Base-by-base conservation (phyloP, 495 filamentous ascomycete species). In the Penicillium alfredii region DNA sequence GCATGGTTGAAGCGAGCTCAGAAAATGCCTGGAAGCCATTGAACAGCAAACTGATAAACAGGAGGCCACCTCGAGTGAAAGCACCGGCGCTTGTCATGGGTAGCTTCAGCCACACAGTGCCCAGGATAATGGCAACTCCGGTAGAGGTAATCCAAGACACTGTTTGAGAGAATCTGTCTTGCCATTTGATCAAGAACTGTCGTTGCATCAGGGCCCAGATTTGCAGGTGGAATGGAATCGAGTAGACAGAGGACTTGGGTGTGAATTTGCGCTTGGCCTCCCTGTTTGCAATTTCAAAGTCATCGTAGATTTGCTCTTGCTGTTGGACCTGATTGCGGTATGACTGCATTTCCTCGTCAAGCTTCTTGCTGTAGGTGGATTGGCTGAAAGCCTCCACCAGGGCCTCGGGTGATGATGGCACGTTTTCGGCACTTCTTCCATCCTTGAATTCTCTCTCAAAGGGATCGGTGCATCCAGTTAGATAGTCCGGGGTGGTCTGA, bases 401-500 rank as follows among this genome's bases (percentile, higher is more conserved):
- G 0, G 71, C 71, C 11, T 76, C 73, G 0, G 85, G 74, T 9
- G 64, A 78, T 29, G 77, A 75, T 1, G 84, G 87, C 4, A 80
- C 82, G 49, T 86, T 76, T 3, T 61, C 59, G 0, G 65, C 59
- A 23, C 73, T 76, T 31, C 72, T 59, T 4, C 83, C 83, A 5
- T 74, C 63, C 22, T 80, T 72, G 56, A 86, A 89, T 23, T 85
- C 80, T 22, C 87, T 78, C 49, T 92, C 84, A 42, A 81, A 87
- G 6, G 82, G 80, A 53, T 93, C 84, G 1, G 88, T 92, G 50
- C 80, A 86, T 9, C 82, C 82, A 6, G 86, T 93, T 13, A 95
- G 67, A 44, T 85, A 95, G 51, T 95, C 87, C 0, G 86, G 80
- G 0, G 84, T 90, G 0, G 87, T 95, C 51, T 88, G 82, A 24